A percentile compares a stretch with the other conserved stretches of the same genome.
phyloP scores from a whole-genome alignment of 768 basidiomycete genomes.

The Termitomyces heimii region DNA sequence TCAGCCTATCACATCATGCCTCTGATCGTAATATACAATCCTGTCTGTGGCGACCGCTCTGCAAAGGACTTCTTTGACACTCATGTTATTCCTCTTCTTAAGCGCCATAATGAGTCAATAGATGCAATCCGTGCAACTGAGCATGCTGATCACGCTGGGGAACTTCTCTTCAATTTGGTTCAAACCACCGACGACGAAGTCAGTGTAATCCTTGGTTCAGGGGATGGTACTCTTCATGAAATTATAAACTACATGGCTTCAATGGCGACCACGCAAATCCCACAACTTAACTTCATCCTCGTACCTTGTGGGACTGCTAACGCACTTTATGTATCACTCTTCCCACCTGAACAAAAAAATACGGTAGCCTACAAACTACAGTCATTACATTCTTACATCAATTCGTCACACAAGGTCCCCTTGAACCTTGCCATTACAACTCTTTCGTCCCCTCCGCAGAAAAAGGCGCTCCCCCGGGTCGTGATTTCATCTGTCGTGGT shows the following conservation, averaged over 20 bases:
- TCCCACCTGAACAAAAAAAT: conserved; percentile 38
- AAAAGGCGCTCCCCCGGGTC: conserved; percentile 16
- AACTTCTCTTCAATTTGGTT: conserved; percentile 35
- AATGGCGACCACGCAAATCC: conserved; percentile 10
- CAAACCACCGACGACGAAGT: conserved; percentile 23
- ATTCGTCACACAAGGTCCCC: conserved; percentile 27
- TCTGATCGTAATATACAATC: conserved; percentile 69
- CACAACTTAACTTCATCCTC: conserved; percentile 39
- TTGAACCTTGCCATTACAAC: conserved; percentile 53
- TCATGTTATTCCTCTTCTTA: conserved; percentile 62
- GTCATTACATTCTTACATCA: conserved; percentile 50
- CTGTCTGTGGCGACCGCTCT: conserved; percentile 57
- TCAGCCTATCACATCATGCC: conserved; percentile 27
- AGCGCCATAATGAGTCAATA: conserved; percentile 28
- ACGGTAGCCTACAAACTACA: conserved; percentile 42
- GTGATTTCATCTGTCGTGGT: conserved; percentile 73
- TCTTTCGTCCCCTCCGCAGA: conserved; percentile 25
- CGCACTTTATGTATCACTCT: conserved; percentile 78
- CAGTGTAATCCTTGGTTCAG: conserved; percentile 64
- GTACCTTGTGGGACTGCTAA: conserved; percentile 90
- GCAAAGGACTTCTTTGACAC: conserved; percentile 51
- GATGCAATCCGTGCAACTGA: conserved; percentile 44
- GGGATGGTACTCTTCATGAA: conserved; percentile 92
- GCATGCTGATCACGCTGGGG: conserved; percentile 48
- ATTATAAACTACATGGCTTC: conserved; percentile 59